phyloP scores from a whole-genome alignment of 805 yeast genomes.

The Yamadazyma takamatsuzukensis region DNA sequence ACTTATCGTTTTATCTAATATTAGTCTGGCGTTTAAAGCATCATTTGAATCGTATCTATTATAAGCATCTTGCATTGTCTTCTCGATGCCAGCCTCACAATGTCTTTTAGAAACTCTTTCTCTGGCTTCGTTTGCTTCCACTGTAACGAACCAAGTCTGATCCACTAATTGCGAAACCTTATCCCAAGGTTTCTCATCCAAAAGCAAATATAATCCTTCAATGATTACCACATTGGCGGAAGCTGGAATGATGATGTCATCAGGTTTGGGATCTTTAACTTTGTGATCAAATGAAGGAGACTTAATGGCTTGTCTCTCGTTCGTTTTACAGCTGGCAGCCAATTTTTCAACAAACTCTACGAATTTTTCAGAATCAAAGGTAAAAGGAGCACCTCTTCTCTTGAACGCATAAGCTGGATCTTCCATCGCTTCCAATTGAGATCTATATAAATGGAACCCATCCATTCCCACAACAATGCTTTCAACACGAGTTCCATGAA shows the following conservation, averaged over 20 bases:
- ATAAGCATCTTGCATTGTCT: conserved; percentile 46
- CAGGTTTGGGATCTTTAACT: conserved; percentile 64
- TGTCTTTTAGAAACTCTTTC: conserved; percentile 68
- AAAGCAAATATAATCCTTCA: conserved; percentile 73
- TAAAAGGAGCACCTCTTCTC: conserved; percentile 81
- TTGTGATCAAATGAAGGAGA: conserved; percentile 78
- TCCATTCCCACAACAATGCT: conserved; percentile 35
- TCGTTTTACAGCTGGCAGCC: conserved; percentile 2
- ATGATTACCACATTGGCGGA: conserved; percentile 54
- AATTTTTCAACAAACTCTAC: conserved; percentile 20
- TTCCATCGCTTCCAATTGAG: conserved; percentile 35
- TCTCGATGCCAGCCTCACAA: conserved; percentile 49
- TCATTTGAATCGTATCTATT: conserved; percentile 56
- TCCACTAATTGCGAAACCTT: conserved; percentile 36
- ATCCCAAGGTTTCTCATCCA: conserved; percentile 59
- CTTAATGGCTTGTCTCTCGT: conserved; percentile 30
- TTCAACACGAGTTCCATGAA: conserved; percentile 8
- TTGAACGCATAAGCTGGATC: conserved; percentile 56
- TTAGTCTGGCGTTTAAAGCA: conserved; percentile 62
- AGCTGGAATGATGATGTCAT: conserved; percentile 44
- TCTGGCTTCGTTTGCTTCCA: conserved; percentile 43
- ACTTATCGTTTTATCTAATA: too few relatives aligned
- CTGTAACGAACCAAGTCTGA: conserved; percentile 51
- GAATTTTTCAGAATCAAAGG: conserved; percentile 61
- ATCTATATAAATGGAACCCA: conserved; percentile 35